A percentile compares a stretch with the other conserved stretches of the same genome.
These are phyloP conservation scores for Fusarium scirpi DNA, from an alignment of 2,329 filamentous ascomycete genomes.

Conservation along the genomic window DNA sequence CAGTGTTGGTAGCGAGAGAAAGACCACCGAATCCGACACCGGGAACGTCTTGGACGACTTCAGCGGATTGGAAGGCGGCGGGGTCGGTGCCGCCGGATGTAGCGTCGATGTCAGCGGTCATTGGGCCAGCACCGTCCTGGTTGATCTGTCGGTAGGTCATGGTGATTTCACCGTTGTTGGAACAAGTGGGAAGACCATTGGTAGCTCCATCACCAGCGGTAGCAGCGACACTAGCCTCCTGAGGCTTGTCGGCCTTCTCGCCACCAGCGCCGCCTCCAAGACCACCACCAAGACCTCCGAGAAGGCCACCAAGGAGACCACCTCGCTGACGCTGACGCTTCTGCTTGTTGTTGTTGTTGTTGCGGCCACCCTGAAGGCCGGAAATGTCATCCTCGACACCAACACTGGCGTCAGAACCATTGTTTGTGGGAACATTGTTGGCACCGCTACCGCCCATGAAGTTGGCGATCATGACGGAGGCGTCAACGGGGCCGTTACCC, in stretches of 20 bases:
- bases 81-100: slow-evolving; percentile 73
- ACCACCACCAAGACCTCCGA: slow-evolving; percentile 31
- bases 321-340: slow-evolving; percentile 51
- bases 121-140: slow-evolving; percentile 75
- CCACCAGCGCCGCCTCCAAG: slow-evolving; percentile 30
- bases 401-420: slow-evolving; percentile 53
- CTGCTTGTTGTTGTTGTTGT: slow-evolving; percentile 32
- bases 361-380: slow-evolving; percentile 21
- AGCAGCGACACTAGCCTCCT: slow-evolving; percentile 61
- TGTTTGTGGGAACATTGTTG: slow-evolving; percentile 51
- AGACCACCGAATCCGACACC: slow-evolving; percentile 67
- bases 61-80: slow-evolving; percentile 69
- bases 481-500: slow-evolving; percentile 69
- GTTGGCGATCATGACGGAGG: slow-evolving; percentile 65
- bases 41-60: slow-evolving; percentile 71
- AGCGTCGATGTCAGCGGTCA: slow-evolving; percentile 70
- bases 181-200: slow-evolving; percentile 69
- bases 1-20: slow-evolving; percentile 69
- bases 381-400: slow-evolving; percentile 61
- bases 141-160: slow-evolving; percentile 76
- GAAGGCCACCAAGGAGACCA: slow-evolving; percentile 39
- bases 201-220: slow-evolving; percentile 66
- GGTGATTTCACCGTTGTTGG: slow-evolving; percentile 69
- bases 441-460: slow-evolving; percentile 65
- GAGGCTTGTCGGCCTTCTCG: slow-evolving; percentile 53